These are phyloP conservation scores for Syncephalis plumigaleata DNA, from an alignment of 371 early-diverging fungal genomes.

Conservation along the genomic window DNA sequence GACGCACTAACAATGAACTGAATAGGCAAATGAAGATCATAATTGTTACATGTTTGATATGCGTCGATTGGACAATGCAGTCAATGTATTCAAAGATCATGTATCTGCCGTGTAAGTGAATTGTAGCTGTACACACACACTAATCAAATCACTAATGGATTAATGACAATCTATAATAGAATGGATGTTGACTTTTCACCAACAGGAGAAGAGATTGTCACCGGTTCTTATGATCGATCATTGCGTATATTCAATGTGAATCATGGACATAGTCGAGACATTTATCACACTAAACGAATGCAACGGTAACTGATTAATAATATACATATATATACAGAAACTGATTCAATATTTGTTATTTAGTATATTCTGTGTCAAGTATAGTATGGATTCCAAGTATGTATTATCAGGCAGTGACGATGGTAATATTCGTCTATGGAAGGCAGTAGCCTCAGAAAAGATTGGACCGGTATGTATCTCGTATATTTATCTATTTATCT, in stretches of 20 bases:
- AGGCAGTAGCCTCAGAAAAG: conserved; percentile 80
- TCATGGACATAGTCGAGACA: conserved; percentile 77
- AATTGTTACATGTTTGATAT: conserved; percentile 94
- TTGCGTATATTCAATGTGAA: conserved; percentile 79
- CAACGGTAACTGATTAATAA: conserved; percentile 44
- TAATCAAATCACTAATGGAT: too few relatives aligned
- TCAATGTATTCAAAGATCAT: conserved; percentile 85
- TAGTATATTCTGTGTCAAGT: conserved; percentile 80
- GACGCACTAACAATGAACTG: too few relatives aligned
- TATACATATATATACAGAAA: too few relatives aligned
- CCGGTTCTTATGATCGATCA: conserved; percentile 90
- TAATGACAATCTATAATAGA: too few relatives aligned
- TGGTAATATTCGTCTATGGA: conserved; percentile 97
- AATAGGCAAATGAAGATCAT: conserved; percentile 94
- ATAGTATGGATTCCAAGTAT: conserved; percentile 87
- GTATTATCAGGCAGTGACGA: conserved; percentile 98
- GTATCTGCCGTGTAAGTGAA: conserved; percentile 79
- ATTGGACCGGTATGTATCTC: conserved; percentile 46
- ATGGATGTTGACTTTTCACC: conserved; percentile 95
- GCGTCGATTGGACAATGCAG: conserved; percentile 73
- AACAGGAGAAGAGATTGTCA: conserved; percentile 93
- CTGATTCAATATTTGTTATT: too few relatives aligned
- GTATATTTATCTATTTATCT: too few relatives aligned
- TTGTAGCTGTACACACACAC: too few relatives aligned
- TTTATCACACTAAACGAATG: conserved; percentile 99